Base-by-base conservation (phyloP, 306 rosid species). In the Vachellia collinsii region DNA sequence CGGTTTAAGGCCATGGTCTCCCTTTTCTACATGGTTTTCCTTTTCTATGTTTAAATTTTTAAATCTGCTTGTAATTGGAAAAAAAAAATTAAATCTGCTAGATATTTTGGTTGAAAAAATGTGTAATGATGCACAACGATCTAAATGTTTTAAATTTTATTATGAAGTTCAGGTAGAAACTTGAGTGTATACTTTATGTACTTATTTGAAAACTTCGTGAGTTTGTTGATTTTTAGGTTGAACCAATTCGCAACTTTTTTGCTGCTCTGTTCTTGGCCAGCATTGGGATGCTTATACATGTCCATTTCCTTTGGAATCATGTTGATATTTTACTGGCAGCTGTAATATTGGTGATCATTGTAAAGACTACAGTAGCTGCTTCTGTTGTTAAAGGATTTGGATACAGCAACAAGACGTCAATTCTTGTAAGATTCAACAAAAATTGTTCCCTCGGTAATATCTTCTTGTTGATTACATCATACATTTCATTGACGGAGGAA, bases 211-310 rank as follows among this genome's bases (percentile, higher is more conserved):
- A 29, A 29, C 34, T 29, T 29, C 34, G 34, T 29, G 34, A 29
- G 34, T 29, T 2, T 29, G 34, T 29, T 29, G 34, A 29, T 29
- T 29, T 29, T 29, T 29, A 29, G 34, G 34, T 29, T 29, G 34
- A 29, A 29, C 34, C 34, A 29, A 29, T 29, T 29, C 34, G 34
- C 34, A 29, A 29, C 34, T 29, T 29, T 29, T 29, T 29, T 50
- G 96, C 98, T 22, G 97, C 98, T 39, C 91, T 90, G 83, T 95
- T 95, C 83, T 94, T 95, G 43, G 98, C 97, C 82, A 91, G 97
- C 92, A 93, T 95, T 85, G 99, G 98, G 87, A 95, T 93, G 98
- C 87, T 93, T 75, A 93, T 50, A 50, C 56, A 50, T 16, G 56
- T 50, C 20, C 56, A 50, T 16, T 50, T 50, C 20, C 56, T 16